These are phyloP conservation scores for Hanseniaspora vineae DNA, from an alignment of 805 yeast genomes.

Conservation along the genomic window DNA sequence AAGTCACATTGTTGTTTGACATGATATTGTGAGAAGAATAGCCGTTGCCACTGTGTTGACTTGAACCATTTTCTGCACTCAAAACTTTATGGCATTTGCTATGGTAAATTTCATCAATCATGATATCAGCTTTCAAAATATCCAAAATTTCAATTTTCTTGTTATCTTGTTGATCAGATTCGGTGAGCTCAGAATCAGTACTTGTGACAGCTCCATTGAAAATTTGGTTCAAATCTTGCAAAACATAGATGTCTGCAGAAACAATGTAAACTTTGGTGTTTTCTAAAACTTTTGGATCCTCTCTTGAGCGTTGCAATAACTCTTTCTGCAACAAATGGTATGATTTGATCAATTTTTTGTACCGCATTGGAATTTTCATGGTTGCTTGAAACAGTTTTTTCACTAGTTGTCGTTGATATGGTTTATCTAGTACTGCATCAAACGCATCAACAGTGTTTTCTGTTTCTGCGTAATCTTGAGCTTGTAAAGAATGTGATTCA, in stretches of 20 bases:
- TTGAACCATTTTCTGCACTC: neutral
- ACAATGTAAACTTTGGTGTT: neutral
- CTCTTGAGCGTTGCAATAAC: too few species aligned
- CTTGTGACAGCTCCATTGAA: neutral
- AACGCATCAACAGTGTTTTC: neutral
- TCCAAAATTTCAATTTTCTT: neutral
- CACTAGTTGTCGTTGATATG: neutral
- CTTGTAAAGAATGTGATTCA: too few species aligned
- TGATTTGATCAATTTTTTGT: neutral
- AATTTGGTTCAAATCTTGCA: neutral
- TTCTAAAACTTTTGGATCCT: neutral
- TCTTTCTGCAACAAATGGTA: neutral
- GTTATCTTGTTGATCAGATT: conserved; percentile 8
- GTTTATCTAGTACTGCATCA: neutral
- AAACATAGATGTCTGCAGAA: neutral
- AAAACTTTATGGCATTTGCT: neutral
- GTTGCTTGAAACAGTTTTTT: neutral
- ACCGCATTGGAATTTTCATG: neutral
- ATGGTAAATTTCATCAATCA: neutral
- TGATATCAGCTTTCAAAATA: neutral
- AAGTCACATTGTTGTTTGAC: too few species aligned
- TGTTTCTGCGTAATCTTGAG: neutral
- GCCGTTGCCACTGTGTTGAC: neutral
- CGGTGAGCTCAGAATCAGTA: neutral
- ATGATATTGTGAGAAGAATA: neutral